Evolutionary conservation across 148 eudicot genomes (phyloP), one percentile per base, ranked within the genome.

Genomic region (Amaranthus palmeri): DNA sequence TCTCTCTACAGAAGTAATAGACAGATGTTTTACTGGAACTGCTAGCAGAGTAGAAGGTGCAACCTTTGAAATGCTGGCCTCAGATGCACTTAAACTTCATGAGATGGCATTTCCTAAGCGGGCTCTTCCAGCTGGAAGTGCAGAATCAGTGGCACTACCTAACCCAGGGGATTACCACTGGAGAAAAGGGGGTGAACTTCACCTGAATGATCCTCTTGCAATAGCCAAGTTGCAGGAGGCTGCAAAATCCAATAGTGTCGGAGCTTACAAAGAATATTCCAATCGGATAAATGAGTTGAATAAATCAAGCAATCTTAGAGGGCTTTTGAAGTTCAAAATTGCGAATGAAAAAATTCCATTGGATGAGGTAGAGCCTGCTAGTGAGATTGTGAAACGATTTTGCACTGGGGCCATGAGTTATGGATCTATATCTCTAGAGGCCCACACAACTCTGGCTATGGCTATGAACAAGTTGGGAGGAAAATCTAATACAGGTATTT

Each of bases 321-420:
- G 99, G 62, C 93, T 96, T 68, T 65, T 96, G 72, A 96, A 92
- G 84, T 96, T 96, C 66, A 96, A 87, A 74, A 90, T 87, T 69
- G 81, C 60, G 64, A 78, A 69, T 6, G 83, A 62, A 18, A 83
- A 69, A 73, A 81, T 96, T 70, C 93, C 99, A 54, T 72, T 96
- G 76, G 97, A 96, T 67, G 95, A 96, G 77, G 97, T 96, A 44
- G 96, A 92, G 76, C 83, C 99, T 58, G 99, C 92, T 3, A 90
- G 96, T 74, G 97, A 92, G 82, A 96, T 96, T 78, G 99, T 96
- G 70, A 96, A 96, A 76, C 88, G 99, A 69, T 96, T 96, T 65
- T 87, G 93, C 76, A 96, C 99, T 25, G 99, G 99, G 61, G 99
- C 99, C 65, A 96, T 96, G 99, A 96, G 99, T 81, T 96, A 96